phyloP scores from a whole-genome alignment of 371 early-diverging fungal species.

The Apophysomyces variabilis region DNA sequence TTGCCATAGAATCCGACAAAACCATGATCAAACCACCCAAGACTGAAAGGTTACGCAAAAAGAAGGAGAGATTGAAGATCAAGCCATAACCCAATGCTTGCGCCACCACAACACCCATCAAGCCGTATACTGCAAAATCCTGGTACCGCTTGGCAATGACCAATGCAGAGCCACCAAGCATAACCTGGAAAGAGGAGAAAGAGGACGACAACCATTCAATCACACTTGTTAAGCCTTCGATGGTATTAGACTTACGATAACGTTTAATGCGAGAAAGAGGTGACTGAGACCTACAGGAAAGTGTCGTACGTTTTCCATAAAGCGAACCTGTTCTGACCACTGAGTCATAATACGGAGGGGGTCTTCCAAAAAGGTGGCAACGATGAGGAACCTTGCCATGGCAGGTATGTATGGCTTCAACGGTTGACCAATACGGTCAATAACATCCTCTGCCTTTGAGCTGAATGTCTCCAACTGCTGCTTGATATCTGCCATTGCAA shows the following conservation, averaged over 20 bases:
- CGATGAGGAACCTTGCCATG: conserved; percentile 87
- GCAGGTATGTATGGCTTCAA: conserved; percentile 88
- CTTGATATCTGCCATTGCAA: conserved; percentile 26
- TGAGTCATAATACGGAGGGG: conserved; percentile 85
- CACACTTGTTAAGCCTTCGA: background rate
- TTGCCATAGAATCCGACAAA: conserved; percentile 65
- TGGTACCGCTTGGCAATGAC: conserved; percentile 79
- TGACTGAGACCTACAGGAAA: conserved; percentile 78
- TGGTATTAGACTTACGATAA: conserved; percentile 56
- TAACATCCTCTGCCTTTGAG: conserved; percentile 27
- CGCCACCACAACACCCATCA: conserved; percentile 75
- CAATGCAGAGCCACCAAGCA: conserved; percentile 79
- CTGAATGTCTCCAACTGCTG: conserved; percentile 22
- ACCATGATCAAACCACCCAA: conserved; percentile 91
- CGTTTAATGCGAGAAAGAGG: conserved; percentile 78
- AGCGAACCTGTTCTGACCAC: conserved; percentile 85
- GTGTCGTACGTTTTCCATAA: conserved; percentile 73
- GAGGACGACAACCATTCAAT: background rate
- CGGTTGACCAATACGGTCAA: conserved; percentile 74
- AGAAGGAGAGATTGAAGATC: conserved; percentile 82
- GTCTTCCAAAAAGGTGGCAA: conserved; percentile 94
- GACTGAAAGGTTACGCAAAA: conserved; percentile 88
- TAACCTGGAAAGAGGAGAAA: conserved; percentile 42
- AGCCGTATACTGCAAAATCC: conserved; percentile 77
- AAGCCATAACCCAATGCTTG: conserved; percentile 92